Conservation (phyloP, 1,284 basidiomycete genomes). For the Earliella scabrosa region DNA sequence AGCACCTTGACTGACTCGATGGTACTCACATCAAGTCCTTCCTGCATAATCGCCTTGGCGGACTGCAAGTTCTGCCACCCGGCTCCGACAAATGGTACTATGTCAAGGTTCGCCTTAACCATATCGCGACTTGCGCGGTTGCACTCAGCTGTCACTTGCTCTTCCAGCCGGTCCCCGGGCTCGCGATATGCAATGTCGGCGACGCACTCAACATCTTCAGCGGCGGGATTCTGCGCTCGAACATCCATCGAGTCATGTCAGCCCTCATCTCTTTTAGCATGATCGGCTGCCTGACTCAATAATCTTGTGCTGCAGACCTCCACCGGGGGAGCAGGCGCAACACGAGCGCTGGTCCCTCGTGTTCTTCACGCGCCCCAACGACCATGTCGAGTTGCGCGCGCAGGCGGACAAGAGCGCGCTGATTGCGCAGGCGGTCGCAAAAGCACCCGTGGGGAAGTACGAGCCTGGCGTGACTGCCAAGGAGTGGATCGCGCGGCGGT, state of each 20-base stretch:
- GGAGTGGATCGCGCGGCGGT: slow-evolving; percentile 33
- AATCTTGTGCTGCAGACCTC: slow-evolving; percentile 22
- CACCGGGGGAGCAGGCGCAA: slow-evolving; percentile 34
- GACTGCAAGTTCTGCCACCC: slow-evolving; percentile 70
- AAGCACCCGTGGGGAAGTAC: slow-evolving; percentile 10
- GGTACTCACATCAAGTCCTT: slow-evolving; percentile 48
- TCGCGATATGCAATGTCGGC: slow-evolving; percentile 41
- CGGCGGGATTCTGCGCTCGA: slow-evolving; percentile 30
- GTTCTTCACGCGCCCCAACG: slow-evolving; percentile 41
- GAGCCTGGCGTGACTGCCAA: slow-evolving; percentile 24
- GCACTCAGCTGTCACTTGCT: no score
- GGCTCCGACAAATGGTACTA: slow-evolving; percentile 70
- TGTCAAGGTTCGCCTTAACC: slow-evolving; percentile 62
- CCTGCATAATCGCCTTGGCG: slow-evolving; percentile 72
- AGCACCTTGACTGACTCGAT: neutral
- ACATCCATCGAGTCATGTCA: slow-evolving; percentile 40
- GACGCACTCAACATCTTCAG: slow-evolving; percentile 42
- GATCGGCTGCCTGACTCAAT: neutral
- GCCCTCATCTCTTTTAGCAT: slow-evolving; percentile 12
- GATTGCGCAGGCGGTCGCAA: slow-evolving; percentile 30
- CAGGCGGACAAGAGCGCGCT: slow-evolving; percentile 27
- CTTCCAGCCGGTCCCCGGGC: slow-evolving; percentile 33
- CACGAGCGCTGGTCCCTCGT: slow-evolving; percentile 40
- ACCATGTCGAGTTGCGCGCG: slow-evolving; percentile 30
- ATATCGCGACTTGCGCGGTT: no score